Evolutionary conservation across 2,329 filamentous ascomycete genomes (phyloP), one percentile per base, ranked within the genome.

Genomic region (Diaporthe destruens): DNA sequence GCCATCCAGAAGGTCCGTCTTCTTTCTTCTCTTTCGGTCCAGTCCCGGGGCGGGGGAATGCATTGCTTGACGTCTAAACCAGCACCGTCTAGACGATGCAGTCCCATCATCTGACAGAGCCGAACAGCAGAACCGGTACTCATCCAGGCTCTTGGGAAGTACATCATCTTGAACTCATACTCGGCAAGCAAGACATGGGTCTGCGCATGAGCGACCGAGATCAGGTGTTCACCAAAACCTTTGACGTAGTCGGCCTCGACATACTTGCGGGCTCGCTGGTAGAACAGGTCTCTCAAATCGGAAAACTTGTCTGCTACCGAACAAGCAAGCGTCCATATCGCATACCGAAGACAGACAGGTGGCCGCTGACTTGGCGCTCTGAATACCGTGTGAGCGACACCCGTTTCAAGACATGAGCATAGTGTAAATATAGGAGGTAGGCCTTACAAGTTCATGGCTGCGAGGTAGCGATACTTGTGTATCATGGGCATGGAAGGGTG

Each of bases 151-250:
- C 96, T 87, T 1, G 96, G 96, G 77, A 98, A 98, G 81, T 95
- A 97, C 94, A 98, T 98, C 88, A 94, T 93, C 83, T 96, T 98
- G 86, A 98, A 98, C 81, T 99, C 96, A 78, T 97, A 98, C 0
- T 89, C 91, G 7, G 91, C 90, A 61, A 97, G 87, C 25, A 98
- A 85, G 34, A 91, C 86, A 87, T 97, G 97, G 1, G 94, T 90
- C 81, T 99, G 96, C 66, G 92, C 93, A 81, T 98, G 94, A 20
- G 92, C 92, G 39, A 98, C 86, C 1, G 93, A 96, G 76, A 98
- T 93, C 80, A 97, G 93, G 76, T 91, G 88, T 81, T 98, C 96
- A 69, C 96, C 96, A 76, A 96, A 95, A 5, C 96, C 95, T 80
- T 94, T 96, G 86, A 98, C 91, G 81, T 97, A 95, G 80, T 98